phyloP scores from a whole-genome alignment of 768 basidiomycete species.

The Termitomyces heimii region DNA sequence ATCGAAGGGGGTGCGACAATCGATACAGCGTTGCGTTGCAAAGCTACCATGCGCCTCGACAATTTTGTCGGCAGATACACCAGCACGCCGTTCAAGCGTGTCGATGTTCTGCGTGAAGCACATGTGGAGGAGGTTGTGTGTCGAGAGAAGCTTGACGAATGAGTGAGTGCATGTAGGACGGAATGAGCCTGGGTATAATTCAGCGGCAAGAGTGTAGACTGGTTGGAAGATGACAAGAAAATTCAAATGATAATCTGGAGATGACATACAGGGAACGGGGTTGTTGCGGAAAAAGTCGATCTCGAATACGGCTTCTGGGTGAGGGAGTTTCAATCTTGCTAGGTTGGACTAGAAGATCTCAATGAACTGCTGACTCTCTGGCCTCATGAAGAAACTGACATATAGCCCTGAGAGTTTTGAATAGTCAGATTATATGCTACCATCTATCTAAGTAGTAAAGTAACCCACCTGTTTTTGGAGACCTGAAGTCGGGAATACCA shows the following conservation, averaged over 20 bases:
- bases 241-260: background rate
- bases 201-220: slow-evolving; percentile 91
- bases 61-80: slow-evolving; percentile 66
- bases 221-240: background rate
- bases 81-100: slow-evolving; percentile 82
- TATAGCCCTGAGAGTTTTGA: slow-evolving; percentile 38
- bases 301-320: slow-evolving; percentile 95
- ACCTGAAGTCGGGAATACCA: slow-evolving; percentile 88
- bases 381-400: slow-evolving; percentile 24
- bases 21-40: slow-evolving; percentile 77
- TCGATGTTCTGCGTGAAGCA: slow-evolving; percentile 94
- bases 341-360: slow-evolving; percentile 56
- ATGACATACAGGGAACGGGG: slow-evolving; percentile 67
- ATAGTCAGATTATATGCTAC: background rate
- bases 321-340: slow-evolving; percentile 72
- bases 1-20: slow-evolving; percentile 57
- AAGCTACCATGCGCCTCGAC: slow-evolving; percentile 98
- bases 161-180: slow-evolving; percentile 88
- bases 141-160: slow-evolving; percentile 78
- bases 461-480: slow-evolving; percentile 69
- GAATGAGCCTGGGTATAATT: slow-evolving; percentile 87
- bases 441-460: background rate
- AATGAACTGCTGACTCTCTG: background rate
- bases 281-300: slow-evolving; percentile 78
- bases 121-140: slow-evolving; percentile 60